Conservation (phyloP, 148 eudicot species). For the Bassia scoparia region DNA sequence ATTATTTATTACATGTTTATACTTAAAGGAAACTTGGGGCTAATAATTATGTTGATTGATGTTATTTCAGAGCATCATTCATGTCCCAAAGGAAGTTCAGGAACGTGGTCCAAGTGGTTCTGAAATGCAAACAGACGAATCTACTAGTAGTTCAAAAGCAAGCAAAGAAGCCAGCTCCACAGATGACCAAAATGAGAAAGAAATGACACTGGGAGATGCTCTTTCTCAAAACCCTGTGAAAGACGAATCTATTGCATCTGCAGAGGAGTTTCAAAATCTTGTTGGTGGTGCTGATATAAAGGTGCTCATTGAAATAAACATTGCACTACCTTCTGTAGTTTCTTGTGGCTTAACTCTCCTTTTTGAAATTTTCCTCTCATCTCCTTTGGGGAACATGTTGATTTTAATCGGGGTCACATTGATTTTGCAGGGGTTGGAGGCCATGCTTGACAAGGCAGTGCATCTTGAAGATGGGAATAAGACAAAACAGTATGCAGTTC, state of each 20-base stretch:
- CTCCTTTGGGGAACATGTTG: slow-evolving; percentile 10
- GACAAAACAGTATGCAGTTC: slow-evolving; percentile 50
- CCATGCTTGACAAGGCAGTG: slow-evolving; percentile 97
- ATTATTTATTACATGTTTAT: slow-evolving; percentile 2
- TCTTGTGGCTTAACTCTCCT: slow-evolving; percentile 9
- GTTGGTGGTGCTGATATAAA: slow-evolving; percentile 97
- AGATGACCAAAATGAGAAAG: slow-evolving; percentile 47
- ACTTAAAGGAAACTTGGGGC: neutral
- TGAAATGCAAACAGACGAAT: slow-evolving; percentile 36
- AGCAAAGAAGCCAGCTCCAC: slow-evolving; percentile 41
- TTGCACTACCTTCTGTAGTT: slow-evolving; percentile 10
- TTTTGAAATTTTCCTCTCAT: neutral
- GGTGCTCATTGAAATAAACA: slow-evolving; percentile 38
- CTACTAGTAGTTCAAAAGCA: slow-evolving; percentile 35
- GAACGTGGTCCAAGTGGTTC: slow-evolving; percentile 37
- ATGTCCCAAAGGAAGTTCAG: slow-evolving; percentile 39
- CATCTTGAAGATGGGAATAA: slow-evolving; percentile 81
- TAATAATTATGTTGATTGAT: slow-evolving; percentile 13
- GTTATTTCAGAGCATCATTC: slow-evolving; percentile 31
- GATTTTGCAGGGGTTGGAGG: slow-evolving; percentile 80
- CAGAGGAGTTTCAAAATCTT: slow-evolving; percentile 89
- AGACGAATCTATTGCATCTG: slow-evolving; percentile 61
- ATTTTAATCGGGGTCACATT: slow-evolving; percentile 3
- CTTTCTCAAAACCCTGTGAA: slow-evolving; percentile 44
- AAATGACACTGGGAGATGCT: slow-evolving; percentile 51